phyloP scores from a whole-genome alignment of 805 yeast genomes.

The Candida oleophila region DNA sequence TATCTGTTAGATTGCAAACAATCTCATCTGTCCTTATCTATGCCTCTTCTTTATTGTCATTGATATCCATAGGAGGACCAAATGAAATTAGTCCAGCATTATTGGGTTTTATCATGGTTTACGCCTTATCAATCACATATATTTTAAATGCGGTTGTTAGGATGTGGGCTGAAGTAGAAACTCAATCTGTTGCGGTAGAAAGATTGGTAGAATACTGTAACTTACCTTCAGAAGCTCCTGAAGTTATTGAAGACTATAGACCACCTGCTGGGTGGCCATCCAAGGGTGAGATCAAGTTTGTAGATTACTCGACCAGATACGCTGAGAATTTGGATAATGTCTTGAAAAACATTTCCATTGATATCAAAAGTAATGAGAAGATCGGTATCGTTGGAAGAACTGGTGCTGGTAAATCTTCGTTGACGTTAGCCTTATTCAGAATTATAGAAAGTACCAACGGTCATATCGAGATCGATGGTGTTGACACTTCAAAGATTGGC shows the following conservation, averaged over 20 bases:
- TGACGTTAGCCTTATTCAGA: conserved; percentile 81
- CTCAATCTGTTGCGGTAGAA: conserved; percentile 33
- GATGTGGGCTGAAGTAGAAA: conserved; percentile 35
- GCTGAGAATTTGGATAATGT: conserved; percentile 80
- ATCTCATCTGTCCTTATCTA: conserved; percentile 34
- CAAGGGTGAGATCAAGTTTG: conserved; percentile 64
- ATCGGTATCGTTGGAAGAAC: conserved; percentile 96
- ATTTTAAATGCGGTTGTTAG: conserved; percentile 31
- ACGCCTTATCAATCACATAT: conserved; percentile 30
- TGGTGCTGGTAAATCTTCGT: conserved; percentile 92
- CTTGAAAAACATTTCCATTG: conserved; percentile 62
- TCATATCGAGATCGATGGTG: conserved; percentile 67
- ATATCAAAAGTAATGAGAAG: conserved; percentile 74
- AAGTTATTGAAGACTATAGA: conserved; percentile 31
- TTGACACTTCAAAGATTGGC: conserved; percentile 68
- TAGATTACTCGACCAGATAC: conserved; percentile 78
- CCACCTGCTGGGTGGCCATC: conserved; percentile 67
- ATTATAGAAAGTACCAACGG: conserved; percentile 77
- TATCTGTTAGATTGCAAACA: conserved; percentile 35
- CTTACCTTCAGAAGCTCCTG: conserved; percentile 44
- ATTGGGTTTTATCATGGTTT: conserved; percentile 38
- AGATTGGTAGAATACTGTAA: conserved; percentile 37
- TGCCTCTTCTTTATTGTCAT: conserved; percentile 25
- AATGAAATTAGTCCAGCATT: conserved; percentile 29
- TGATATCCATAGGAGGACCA: conserved; percentile 21